Base-by-base conservation (phyloP, 768 basidiomycete species). In the Amanita polypyramis region DNA sequence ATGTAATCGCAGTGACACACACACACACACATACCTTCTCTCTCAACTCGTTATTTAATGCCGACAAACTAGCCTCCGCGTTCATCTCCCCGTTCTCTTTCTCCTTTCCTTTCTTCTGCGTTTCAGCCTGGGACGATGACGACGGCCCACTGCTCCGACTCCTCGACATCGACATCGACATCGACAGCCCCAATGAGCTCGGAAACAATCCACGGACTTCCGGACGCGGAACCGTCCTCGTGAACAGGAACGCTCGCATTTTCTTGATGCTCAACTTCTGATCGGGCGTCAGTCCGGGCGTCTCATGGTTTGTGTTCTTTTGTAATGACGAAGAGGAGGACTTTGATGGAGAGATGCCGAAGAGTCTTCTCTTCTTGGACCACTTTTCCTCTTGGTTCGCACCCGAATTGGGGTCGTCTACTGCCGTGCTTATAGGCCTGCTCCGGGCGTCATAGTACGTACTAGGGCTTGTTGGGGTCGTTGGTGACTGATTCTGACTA, bases 221-320 rank as follows among this genome's bases (percentile, higher is more conserved):
- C 6, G 47, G 47, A 5, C 47, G 47, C 2, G 47, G 47, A 42
- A 49, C 47, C 4, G 47, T 49, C 21, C 47, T 49, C 39, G 47
- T 49, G 32, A 49, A 49, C 32, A 49, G 23, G 29, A 49, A 49
- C 5, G 17, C 39, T 17, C 40, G 35, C 47, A 49, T 49, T 29
- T 49, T 49, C 21, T 49, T 49, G 19, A 49, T 42, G 32, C 40
- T 49, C 37, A 42, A 29, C 30, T 49, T 49, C 21, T 10, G 38
- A 14, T 49, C 47, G 2, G 47, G 32, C 39, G 39, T 41, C 30
- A 30, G 32, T 1, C 27, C 47, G 30, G 30, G 27, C 15, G 46
- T 33, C 7, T 3, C 25, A 27, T 3, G 25, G 15, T n/a, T 47
- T 11, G 17, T 23, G 14, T 8, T 14, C 39, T 6, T 23, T n/a